Percentiles rank a stretch among this genome's conserved stretches.
These are phyloP conservation scores for Fusarium sp. DNA, from an alignment of 2,329 filamentous ascomycete species.

Conservation along the genomic window DNA sequence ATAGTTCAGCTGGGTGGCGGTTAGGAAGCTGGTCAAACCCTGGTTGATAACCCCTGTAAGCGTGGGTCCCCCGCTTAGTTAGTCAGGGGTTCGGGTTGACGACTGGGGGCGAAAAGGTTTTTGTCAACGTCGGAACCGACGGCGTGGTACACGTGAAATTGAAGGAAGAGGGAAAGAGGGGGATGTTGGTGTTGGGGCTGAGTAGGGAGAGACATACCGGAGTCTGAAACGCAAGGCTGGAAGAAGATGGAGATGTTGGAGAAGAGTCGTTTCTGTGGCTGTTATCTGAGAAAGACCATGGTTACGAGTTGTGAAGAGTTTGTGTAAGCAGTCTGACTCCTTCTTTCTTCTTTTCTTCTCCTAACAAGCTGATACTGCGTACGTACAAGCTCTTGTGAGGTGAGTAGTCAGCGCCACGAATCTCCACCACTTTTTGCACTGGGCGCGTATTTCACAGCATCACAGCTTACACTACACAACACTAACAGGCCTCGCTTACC, in stretches of 20 bases:
- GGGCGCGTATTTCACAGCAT: neutral
- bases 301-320: neutral
- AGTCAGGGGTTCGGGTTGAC: neutral
- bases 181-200: neutral
- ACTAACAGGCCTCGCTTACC: neutral
- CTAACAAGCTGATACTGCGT: neutral
- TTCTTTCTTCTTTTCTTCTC: neutral
- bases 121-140: neutral
- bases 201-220: neutral
- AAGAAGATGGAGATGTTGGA: neutral
- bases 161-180: neutral
- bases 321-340: neutral
- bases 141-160: neutral
- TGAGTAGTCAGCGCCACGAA: neutral
- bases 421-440: neutral
- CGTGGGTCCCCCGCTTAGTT: neutral
- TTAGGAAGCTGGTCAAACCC: neutral
- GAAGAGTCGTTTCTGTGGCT: neutral
- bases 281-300: neutral
- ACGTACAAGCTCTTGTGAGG: neutral
- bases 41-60: neutral
- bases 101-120: neutral
- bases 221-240: neutral
- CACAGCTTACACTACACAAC: neutral
- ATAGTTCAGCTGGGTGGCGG: constrained; percentile 21